Percentiles rank a stretch among this genome's conserved stretches.
Conservation (phyloP, 495 filamentous ascomycete species). For the Viridothelium virens region DNA sequence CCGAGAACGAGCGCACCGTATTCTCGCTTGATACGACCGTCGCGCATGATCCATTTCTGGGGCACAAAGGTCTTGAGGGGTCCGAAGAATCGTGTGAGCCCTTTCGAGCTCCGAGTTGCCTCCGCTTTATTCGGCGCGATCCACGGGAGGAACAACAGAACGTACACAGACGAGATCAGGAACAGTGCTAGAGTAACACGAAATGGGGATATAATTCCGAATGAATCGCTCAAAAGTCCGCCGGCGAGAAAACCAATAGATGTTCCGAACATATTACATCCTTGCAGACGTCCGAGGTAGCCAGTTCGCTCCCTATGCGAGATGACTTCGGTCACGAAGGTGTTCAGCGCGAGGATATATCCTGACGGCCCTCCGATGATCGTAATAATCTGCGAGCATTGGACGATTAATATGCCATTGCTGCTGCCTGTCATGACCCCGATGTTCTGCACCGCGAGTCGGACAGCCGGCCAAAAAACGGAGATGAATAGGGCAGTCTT, state of each 20-base stretch:
- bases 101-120: slow-evolving; percentile 14
- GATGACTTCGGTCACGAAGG: slow-evolving; percentile 45
- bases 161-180: slow-evolving; percentile 25
- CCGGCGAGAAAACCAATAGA: slow-evolving; percentile 47
- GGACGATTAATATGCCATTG: slow-evolving; percentile 48
- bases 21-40: slow-evolving; percentile 40
- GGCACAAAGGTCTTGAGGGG: slow-evolving; percentile 47
- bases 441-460: slow-evolving; percentile 47
- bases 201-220: slow-evolving; percentile 47
- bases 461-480: slow-evolving; percentile 45
- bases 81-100: slow-evolving; percentile 43
- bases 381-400: slow-evolving; percentile 48
- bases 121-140: slow-evolving; percentile 33
- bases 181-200: slow-evolving; percentile 40
- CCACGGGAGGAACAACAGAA: slow-evolving; percentile 30
- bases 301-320: slow-evolving; percentile 43
- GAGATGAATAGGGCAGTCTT: slow-evolving; percentile 45
- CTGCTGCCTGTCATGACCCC: slow-evolving; percentile 45
- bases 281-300: slow-evolving; percentile 47
- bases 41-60: slow-evolving; percentile 37
- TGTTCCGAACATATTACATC: slow-evolving; percentile 49
- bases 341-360: slow-evolving; percentile 50
- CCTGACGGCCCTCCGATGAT: slow-evolving; percentile 50
- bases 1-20: slow-evolving; percentile 48
- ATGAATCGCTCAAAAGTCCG: slow-evolving; percentile 45